A percentile compares a stretch with the other conserved stretches of the same genome.
Evolutionary conservation across 495 filamentous ascomycete genomes (phyloP).

Genomic region (Penicillium canescens): DNA sequence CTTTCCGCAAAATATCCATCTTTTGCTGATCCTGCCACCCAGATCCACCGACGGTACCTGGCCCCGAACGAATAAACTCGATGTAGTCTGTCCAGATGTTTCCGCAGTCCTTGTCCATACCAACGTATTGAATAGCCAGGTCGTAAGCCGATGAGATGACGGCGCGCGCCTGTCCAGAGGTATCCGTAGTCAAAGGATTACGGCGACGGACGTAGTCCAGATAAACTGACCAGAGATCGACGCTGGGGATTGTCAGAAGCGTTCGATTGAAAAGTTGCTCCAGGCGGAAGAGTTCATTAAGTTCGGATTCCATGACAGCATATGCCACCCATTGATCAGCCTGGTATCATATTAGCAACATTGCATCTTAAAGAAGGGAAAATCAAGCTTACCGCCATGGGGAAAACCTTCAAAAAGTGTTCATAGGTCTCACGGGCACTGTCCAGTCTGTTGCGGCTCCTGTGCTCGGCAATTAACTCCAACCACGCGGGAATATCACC

Average conservation of each 20-base stretch:
- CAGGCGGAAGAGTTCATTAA: conserved; percentile 71
- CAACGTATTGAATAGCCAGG: conserved; percentile 83
- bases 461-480: conserved; percentile 80
- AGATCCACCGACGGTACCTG: conserved; percentile 78
- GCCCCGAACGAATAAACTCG: conserved; percentile 81
- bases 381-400: conserved; percentile 73
- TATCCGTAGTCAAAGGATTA: conserved; percentile 81
- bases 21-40: conserved; percentile 97
- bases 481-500: conserved; percentile 92
- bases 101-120: conserved; percentile 89
- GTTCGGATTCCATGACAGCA: conserved; percentile 80
- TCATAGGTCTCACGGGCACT: conserved; percentile 81
- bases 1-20: conserved; percentile 88
- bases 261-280: conserved; percentile 80
- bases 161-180: conserved; percentile 69
- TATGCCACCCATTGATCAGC: conserved; percentile 88
- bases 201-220: conserved; percentile 90
- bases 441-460: conserved; percentile 75
- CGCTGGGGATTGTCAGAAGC: conserved; percentile 70
- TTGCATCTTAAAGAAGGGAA: conserved; percentile 2
- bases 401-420: conserved; percentile 82
- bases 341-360: conserved; percentile 46
- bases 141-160: conserved; percentile 85
- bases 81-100: conserved; percentile 92
- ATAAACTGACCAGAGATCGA: conserved; percentile 90